Evolutionary conservation across 2,329 filamentous ascomycete species (phyloP).

Genomic region (Epichloe baconii): DNA sequence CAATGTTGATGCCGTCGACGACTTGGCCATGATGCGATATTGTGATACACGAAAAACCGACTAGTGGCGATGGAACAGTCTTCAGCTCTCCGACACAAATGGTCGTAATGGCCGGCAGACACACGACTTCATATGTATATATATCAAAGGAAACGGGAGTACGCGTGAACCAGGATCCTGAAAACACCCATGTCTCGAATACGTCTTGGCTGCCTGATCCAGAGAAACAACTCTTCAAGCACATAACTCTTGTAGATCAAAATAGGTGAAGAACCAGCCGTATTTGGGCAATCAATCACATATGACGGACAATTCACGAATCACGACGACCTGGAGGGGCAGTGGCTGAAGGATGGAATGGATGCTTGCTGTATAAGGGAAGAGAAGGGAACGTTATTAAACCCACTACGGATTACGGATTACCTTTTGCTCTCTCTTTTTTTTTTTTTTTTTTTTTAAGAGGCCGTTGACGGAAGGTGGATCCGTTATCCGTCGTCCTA

Average conservation of each 20-base stretch:
- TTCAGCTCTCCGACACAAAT: too few species aligned
- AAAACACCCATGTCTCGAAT: neutral
- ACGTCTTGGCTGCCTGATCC: slow-evolving; percentile 5
- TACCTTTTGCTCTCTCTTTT: too few species aligned
- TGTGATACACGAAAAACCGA: too few species aligned
- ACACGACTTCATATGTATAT: too few species aligned
- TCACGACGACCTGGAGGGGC: too few species aligned
- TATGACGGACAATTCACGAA: neutral
- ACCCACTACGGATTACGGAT: too few species aligned
- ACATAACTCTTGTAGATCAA: neutral
- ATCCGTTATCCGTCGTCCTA: neutral
- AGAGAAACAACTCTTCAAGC: slow-evolving; percentile 1
- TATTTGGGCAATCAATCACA: slow-evolving; percentile 1
- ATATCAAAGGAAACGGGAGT: too few species aligned
- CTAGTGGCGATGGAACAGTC: too few species aligned
- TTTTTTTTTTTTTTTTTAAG: too few species aligned
- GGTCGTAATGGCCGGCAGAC: too few species aligned
- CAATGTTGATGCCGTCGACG: neutral
- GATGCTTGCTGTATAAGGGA: neutral
- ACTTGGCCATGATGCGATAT: neutral
- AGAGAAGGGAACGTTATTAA: neutral
- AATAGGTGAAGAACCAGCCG: neutral
- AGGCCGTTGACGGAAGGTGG: neutral
- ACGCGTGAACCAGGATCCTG: too few species aligned
- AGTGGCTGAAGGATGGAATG: neutral